Evolutionary conservation across 345 rosid species (phyloP).

Genomic region (Eucalyptus viminalis): DNA sequence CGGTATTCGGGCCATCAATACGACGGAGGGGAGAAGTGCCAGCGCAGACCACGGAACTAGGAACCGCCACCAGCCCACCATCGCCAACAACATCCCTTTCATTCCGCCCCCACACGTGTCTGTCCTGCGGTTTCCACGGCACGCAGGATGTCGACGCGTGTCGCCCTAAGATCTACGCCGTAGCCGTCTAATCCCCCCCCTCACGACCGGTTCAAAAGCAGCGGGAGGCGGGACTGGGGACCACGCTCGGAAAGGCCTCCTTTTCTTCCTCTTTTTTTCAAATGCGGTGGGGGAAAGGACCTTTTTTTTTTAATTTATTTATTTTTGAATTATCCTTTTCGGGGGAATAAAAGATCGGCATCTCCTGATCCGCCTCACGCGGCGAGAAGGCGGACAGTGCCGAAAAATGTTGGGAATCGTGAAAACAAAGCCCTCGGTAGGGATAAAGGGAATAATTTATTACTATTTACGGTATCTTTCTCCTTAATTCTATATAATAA

Average conservation of each 20-base stretch:
- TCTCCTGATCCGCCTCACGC: not conserved
- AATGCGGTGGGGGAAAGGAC: not conserved
- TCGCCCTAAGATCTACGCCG: not conserved
- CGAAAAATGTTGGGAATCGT: not conserved
- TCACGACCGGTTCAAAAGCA: not conserved
- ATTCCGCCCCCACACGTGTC: not conserved
- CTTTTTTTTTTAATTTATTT: not conserved
- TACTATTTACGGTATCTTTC: not conserved
- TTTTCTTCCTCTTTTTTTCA: not conserved
- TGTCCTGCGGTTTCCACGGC: not conserved
- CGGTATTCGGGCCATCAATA: not conserved
- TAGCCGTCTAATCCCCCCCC: not conserved
- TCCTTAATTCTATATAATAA: not conserved
- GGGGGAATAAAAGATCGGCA: not conserved
- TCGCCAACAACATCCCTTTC: not conserved
- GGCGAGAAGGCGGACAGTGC: not conserved
- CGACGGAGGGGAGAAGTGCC: not conserved
- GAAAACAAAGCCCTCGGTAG: not conserved
- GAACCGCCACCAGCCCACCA: not conserved
- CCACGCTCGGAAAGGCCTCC: not conserved
- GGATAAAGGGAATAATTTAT: not conserved
- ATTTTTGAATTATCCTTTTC: not conserved
- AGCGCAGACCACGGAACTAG: not conserved
- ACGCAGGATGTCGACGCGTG: not conserved
- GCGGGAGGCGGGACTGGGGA: not conserved